Conservation (phyloP, 164 flowering plant species). For the Vitis rupestris region DNA sequence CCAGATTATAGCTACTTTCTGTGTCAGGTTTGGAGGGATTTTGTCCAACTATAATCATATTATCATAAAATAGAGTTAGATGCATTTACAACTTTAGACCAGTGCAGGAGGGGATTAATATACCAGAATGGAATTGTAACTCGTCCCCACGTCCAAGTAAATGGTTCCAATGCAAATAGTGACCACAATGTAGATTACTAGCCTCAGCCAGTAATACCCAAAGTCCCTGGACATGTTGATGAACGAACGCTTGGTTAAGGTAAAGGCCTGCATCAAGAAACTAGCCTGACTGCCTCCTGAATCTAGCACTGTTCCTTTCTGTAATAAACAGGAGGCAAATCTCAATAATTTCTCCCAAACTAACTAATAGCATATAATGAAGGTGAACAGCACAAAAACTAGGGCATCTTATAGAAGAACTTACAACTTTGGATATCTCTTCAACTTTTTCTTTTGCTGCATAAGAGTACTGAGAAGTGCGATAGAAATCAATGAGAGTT, state of each 20-base stretch:
- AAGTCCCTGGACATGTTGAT: constrained; percentile 96
- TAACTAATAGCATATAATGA: background rate
- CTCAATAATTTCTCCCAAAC: no score
- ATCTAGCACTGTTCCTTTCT: constrained; percentile 92
- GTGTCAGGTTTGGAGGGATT: no score
- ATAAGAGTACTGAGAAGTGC: constrained; percentile 57
- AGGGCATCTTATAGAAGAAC: constrained; percentile 18
- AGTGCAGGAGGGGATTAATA: background rate
- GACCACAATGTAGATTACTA: constrained; percentile 75
- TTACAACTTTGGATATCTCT: constrained; percentile 79
- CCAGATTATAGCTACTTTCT: no score
- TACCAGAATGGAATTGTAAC: constrained; percentile 86
- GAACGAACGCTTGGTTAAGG: constrained; percentile 84
- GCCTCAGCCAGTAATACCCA: constrained; percentile 97
- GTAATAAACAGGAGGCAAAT: constrained; percentile 16
- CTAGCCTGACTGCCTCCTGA: constrained; percentile 95
- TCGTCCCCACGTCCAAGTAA: constrained; percentile 74
- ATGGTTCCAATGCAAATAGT: constrained; percentile 92
- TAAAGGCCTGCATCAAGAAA: constrained; percentile 77
- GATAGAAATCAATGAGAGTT: constrained; percentile 51
- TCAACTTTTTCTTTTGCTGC: constrained; percentile 61
- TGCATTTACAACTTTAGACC: no score
- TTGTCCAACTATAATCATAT: background rate
- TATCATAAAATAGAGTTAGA: no score
- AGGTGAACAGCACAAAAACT: background rate